Percentiles rank a stretch among this genome's conserved stretches.
These are phyloP conservation scores for Phytophthora multivora DNA, from an alignment of 352 stramenopile genomes.

Conservation along the genomic window DNA sequence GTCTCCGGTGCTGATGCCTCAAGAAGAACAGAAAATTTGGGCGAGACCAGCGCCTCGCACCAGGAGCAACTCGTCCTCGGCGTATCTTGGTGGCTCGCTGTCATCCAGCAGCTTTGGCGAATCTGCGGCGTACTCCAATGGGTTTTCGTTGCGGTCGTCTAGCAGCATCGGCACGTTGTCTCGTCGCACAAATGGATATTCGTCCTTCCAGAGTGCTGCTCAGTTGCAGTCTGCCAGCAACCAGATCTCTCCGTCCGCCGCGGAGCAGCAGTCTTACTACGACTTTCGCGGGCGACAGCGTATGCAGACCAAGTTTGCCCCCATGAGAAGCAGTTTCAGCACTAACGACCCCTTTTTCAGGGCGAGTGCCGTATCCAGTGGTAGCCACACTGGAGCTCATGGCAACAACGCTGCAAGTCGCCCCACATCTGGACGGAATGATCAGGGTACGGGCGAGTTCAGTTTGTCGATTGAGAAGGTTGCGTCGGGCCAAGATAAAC, in stretches of 20 bases:
- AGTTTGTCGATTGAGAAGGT: constrained; percentile 80
- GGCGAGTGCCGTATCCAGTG: constrained; percentile 11
- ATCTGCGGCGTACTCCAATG: constrained; percentile 21
- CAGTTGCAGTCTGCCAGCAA: constrained; percentile 34
- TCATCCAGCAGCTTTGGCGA: constrained; percentile 37
- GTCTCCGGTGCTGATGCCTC: constrained; percentile 38
- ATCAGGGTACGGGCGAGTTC: constrained; percentile 76
- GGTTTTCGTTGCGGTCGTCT: constrained; percentile 25
- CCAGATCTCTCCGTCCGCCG: constrained; percentile 17
- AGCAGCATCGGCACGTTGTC: constrained; percentile 24
- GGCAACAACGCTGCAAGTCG: constrained; percentile 13
- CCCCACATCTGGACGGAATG: constrained; percentile 47
- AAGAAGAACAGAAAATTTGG: constrained; percentile 42
- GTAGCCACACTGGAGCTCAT: constrained; percentile 9
- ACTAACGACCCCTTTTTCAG: constrained; percentile 29
- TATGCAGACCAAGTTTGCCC: constrained; percentile 24
- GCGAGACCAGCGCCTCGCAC: constrained; percentile 24
- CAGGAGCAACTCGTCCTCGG: constrained; percentile 51
- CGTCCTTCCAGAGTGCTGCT: constrained; percentile 31
- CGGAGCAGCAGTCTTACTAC: constrained; percentile 34
- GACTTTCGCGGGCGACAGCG: constrained; percentile 28
- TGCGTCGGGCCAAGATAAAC: constrained; percentile 87
- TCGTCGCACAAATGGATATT: constrained; percentile 28
- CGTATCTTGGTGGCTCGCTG: constrained; percentile 37
- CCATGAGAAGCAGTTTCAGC: constrained; percentile 32